Percentiles rank a stretch among this genome's conserved stretches.
Evolutionary conservation across 495 filamentous ascomycete genomes (phyloP).

Genomic region (Evernia prunastri): DNA sequence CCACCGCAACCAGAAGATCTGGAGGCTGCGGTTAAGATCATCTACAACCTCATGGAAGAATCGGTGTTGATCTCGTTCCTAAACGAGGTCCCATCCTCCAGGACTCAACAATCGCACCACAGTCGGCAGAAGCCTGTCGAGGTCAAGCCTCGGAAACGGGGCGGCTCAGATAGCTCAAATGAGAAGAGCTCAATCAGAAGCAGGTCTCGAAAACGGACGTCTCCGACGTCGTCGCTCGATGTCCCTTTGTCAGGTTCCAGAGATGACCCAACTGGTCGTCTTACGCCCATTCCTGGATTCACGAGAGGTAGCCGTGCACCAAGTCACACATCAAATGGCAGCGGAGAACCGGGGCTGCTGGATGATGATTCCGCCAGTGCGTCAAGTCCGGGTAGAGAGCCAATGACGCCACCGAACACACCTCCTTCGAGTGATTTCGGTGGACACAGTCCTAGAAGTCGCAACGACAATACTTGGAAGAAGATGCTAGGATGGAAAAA

Average conservation of each 20-base stretch:
- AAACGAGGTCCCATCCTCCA: constrained; percentile 46
- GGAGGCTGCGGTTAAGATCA: constrained; percentile 82
- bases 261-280: constrained; percentile 26
- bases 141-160: constrained; percentile 21
- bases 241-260: constrained; percentile 27
- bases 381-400: constrained; percentile 44
- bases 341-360: constrained; percentile 38
- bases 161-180: constrained; percentile 31
- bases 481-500: constrained; percentile 74
- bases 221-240: constrained; percentile 40
- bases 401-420: constrained; percentile 85
- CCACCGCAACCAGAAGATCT: constrained; percentile 74
- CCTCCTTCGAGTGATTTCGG: constrained; percentile 62
- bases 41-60: constrained; percentile 95
- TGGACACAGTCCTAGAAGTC: constrained; percentile 45
- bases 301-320: constrained; percentile 35
- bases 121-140: constrained; percentile 27
- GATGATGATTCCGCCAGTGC: constrained; percentile 46
- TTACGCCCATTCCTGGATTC: constrained; percentile 29
- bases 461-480: constrained; percentile 65
- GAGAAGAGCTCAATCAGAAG: constrained; percentile 20
- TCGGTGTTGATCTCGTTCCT: constrained; percentile 82
- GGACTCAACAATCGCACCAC: constrained; percentile 32
- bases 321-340: constrained; percentile 34
- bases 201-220: constrained; percentile 38